These are phyloP conservation scores for Penicillium turbatum DNA, from an alignment of 495 filamentous ascomycete genomes.

Conservation along the genomic window DNA sequence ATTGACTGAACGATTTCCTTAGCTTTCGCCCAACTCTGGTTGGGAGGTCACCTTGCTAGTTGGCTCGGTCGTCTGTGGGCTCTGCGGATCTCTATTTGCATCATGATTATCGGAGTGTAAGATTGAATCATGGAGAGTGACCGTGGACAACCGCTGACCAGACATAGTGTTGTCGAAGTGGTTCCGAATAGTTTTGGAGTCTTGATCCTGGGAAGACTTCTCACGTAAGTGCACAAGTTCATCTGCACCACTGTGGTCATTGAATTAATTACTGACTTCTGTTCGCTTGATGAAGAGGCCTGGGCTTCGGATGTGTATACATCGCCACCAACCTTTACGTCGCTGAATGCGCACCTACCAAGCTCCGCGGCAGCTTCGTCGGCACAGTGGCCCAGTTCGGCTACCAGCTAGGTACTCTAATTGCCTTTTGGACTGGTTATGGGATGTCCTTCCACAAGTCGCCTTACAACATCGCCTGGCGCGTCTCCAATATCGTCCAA, in stretches of 20 bases:
- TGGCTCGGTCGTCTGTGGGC: constrained; percentile 34
- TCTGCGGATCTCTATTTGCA: constrained; percentile 27
- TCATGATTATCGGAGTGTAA: constrained; percentile 32
- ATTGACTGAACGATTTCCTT: not conserved
- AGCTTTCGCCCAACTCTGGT: constrained; percentile 27
- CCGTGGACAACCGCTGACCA: constrained; percentile 1
- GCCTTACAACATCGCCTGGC: constrained; percentile 39
- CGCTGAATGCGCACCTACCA: constrained; percentile 33
- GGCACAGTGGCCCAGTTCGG: constrained; percentile 33
- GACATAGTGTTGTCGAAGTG: constrained; percentile 27
- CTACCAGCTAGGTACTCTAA: constrained; percentile 30
- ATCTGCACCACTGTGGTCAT: too few relatives aligned
- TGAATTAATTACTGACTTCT: not conserved
- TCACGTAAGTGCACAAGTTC: constrained; percentile 25
- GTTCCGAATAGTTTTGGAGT: constrained; percentile 37
- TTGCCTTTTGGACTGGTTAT: constrained; percentile 38
- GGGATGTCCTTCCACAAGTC: constrained; percentile 39
- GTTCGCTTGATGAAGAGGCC: constrained; percentile 15
- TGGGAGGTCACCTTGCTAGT: constrained; percentile 32
- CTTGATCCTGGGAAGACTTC: constrained; percentile 30
- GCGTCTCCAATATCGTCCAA: constrained; percentile 34
- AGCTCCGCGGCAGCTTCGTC: constrained; percentile 33
- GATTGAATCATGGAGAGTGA: constrained; percentile 4
- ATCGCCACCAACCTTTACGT: constrained; percentile 39
- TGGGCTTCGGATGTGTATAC: constrained; percentile 37